Evolutionary conservation across 2,329 filamentous ascomycete species (phyloP), one percentile per base, ranked within the genome.

Genomic region (Cordyceps cateniannulata): DNA sequence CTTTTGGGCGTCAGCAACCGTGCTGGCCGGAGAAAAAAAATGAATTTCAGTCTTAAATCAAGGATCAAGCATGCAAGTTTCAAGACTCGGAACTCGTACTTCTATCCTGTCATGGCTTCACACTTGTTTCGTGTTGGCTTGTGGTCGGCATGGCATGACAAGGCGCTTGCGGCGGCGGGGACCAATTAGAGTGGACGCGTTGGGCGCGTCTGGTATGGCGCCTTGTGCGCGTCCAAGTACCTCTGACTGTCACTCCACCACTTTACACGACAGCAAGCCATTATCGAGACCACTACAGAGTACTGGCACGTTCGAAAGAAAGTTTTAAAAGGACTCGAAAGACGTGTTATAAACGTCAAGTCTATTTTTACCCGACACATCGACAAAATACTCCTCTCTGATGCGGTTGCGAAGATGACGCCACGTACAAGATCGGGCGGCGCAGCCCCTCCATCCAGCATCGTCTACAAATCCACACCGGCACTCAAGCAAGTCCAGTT

Each of bases 401-500:
- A 27, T 8, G 38, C 40, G 16, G 14, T 20, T 3, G 14, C 27
- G 24, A 45, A 22, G 35, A 77, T 77, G 75, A 65, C 72, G 14
- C 72, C 75, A 6, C 66, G 70, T 60, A 76, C 73, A 49, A 73
- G 74, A 53, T 75, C 75, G n/a, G 67, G 73, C 48, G 73, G 73
- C 55, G 68, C 68, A 53, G 67, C 72, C 32, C 66, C 71, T n/a
- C 67, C 74, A 20, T 40, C 55, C 25, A 72, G 70, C 59, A 71
- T 73, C 40, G 69, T 76, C 62, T 78, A 77, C 63, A 69, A 73
- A 63, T 72, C 74, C 27, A 70, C 70, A 22, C 74, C 74, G 5
- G 57, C 68, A 18, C 70, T 73, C 24, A 73, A 75, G 62, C 76
- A 79, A 63, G 66, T 68, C 24, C 73, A 72, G 47, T 78, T 79